Evolutionary conservation across 2,329 filamentous ascomycete species (phyloP).

Genomic region (Nothophoma quercina): DNA sequence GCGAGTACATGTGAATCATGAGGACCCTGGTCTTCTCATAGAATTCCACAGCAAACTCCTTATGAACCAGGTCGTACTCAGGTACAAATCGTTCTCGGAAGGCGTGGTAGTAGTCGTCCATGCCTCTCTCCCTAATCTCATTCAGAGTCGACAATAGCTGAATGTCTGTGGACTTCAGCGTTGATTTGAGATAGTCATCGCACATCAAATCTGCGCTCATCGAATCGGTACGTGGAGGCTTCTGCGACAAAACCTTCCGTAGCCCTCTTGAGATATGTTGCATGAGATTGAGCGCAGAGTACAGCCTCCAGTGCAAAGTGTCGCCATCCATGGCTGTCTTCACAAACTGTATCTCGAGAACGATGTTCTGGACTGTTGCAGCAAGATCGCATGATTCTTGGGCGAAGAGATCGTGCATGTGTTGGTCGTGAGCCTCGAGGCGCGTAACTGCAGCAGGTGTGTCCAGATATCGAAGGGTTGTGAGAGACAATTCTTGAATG

Average conservation of each 20-base stretch:
- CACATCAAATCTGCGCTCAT: not conserved
- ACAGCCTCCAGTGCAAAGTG: constrained; percentile 10
- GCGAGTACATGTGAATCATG: constrained; percentile 11
- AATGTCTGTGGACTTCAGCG: constrained; percentile 6
- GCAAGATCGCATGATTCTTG: constrained; percentile 1
- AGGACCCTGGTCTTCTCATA: constrained; percentile 11
- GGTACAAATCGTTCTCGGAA: constrained; percentile 7
- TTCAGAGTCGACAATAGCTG: constrained; percentile 10
- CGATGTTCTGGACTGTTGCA: constrained; percentile 1
- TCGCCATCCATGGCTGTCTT: constrained; percentile 4
- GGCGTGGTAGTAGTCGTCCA: constrained; percentile 6
- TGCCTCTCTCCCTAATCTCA: constrained; percentile 6
- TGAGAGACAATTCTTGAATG: not conserved
- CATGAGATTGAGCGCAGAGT: constrained; percentile 10
- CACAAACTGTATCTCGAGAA: constrained; percentile 8
- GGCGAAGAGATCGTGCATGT: constrained; percentile 8
- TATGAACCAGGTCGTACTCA: constrained; percentile 10
- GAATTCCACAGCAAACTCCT: constrained; percentile 1
- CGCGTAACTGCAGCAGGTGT: constrained; percentile 2
- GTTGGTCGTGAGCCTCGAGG: constrained; percentile 7
- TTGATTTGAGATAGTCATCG: constrained; percentile 14
- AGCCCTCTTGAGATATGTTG: constrained; percentile 4
- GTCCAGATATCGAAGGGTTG: constrained; percentile 4
- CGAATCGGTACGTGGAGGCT: not conserved
- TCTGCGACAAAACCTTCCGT: not conserved